A percentile compares a stretch with the other conserved stretches of the same genome.
Evolutionary conservation across 2,329 filamentous ascomycete genomes (phyloP).

Genomic region (Hymenoscyphus scutula): DNA sequence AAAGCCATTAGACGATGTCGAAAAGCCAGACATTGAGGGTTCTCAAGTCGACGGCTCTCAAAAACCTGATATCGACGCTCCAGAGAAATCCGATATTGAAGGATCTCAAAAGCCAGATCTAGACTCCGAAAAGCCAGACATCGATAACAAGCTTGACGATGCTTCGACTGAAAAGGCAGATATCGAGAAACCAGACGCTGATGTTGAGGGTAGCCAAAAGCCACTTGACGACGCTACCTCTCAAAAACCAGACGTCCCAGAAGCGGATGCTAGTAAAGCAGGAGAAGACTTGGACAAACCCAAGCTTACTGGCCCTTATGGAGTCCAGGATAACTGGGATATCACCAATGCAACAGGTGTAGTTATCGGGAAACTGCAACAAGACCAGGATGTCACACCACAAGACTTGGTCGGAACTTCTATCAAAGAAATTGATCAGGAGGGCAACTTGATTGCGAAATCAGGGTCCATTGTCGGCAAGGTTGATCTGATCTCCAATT

Average conservation of each 20-base stretch:
- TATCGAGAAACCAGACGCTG: neutral
- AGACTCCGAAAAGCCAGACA: slow-evolving; percentile 14
- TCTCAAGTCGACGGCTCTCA: too few species aligned
- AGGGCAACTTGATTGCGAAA: slow-evolving; percentile 55
- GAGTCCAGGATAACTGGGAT: slow-evolving; percentile 51
- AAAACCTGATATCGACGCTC: neutral
- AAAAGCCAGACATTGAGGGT: slow-evolving; percentile 6
- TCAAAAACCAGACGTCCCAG: slow-evolving; percentile 11
- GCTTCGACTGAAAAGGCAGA: neutral
- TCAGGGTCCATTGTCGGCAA: slow-evolving; percentile 41
- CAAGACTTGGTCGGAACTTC: slow-evolving; percentile 55
- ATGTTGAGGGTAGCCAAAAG: slow-evolving; percentile 34
- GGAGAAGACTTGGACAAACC: slow-evolving; percentile 43
- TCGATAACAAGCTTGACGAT: neutral
- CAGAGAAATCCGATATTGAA: neutral
- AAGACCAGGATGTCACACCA: slow-evolving; percentile 38
- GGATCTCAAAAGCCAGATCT: slow-evolving; percentile 11
- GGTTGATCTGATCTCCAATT: slow-evolving; percentile 36
- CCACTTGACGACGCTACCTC: slow-evolving; percentile 2
- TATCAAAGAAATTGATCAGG: slow-evolving; percentile 60
- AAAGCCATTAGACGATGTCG: slow-evolving; percentile 17
- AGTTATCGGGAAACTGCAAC: slow-evolving; percentile 48
- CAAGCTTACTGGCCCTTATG: slow-evolving; percentile 50
- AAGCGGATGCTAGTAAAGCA: neutral
- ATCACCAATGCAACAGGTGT: slow-evolving; percentile 54